A percentile compares a stretch with the other conserved stretches of the same genome.
Conservation (phyloP, 2,329 filamentous ascomycete genomes). For the Neopestalotiopsis sp. region DNA sequence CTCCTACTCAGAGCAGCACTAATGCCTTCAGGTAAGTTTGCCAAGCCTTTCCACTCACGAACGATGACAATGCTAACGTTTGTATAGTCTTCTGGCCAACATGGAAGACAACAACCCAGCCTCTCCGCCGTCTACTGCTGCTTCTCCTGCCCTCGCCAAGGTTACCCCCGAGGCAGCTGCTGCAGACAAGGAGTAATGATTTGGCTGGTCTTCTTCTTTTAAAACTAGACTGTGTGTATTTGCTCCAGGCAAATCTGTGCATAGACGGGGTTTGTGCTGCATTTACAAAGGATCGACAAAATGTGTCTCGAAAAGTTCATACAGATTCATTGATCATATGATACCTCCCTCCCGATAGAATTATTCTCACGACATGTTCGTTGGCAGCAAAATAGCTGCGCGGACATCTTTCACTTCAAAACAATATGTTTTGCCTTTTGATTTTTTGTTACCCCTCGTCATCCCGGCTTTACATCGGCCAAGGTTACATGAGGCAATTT, state of each 20-base stretch:
- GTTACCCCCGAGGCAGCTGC: conserved; percentile 57
- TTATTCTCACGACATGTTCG: conserved; percentile 34
- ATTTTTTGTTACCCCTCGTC: conserved; percentile 16
- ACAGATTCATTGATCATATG: conserved; percentile 44
- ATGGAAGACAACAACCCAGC: conserved; percentile 68
- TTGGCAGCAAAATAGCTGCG: conserved; percentile 19
- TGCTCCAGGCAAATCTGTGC: conserved; percentile 42
- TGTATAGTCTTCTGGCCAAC: conserved; percentile 59
- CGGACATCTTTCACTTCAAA: conserved; percentile 27
- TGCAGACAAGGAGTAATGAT: conserved; percentile 54
- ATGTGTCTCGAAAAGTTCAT: conserved; percentile 50
- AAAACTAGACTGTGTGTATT: conserved; percentile 43
- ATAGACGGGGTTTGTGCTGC: conserved; percentile 49
- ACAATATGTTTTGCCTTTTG: conserved; percentile 24
- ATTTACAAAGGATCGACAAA: conserved; percentile 48
- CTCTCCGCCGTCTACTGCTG: conserved; percentile 73
- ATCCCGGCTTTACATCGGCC: background rate
- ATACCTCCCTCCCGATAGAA: conserved; percentile 47
- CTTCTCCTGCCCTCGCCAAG: conserved; percentile 71
- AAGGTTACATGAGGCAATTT: conserved; percentile 13
- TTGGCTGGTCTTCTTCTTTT: conserved; percentile 41
- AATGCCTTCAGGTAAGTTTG: conserved; percentile 90
- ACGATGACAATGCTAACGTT: conserved; percentile 34
- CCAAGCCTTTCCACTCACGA: background rate
- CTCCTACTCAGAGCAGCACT: conserved; percentile 74